Conservation (phyloP, 495 filamentous ascomycete genomes). For the Friedmanniomyces endolithicus region DNA sequence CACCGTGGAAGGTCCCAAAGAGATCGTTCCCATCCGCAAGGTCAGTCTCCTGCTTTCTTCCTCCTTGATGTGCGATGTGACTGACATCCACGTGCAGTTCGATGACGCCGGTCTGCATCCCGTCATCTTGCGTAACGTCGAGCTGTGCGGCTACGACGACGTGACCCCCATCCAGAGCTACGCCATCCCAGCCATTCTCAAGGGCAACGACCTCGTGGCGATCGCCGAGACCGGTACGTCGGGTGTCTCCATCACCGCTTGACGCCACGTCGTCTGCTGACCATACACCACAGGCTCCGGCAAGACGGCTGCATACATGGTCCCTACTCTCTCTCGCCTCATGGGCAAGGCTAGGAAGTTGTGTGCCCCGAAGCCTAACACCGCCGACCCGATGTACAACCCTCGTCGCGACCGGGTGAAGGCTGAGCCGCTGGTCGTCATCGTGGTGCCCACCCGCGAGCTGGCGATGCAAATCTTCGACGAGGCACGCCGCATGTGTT, state of each 20-base stretch:
- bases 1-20: constrained; percentile 43
- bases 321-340: constrained; percentile 76
- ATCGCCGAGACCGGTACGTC: constrained; percentile 87
- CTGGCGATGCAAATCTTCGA: constrained; percentile 88
- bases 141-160: constrained; percentile 47
- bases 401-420: constrained; percentile 35
- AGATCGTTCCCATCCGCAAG: constrained; percentile 40
- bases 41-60: constrained; percentile 26
- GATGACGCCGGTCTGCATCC: constrained; percentile 76
- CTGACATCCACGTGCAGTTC: constrained; percentile 37
- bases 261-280: background rate
- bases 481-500: constrained; percentile 79
- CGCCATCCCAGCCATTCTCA: constrained; percentile 59
- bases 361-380: constrained; percentile 59
- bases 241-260: background rate
- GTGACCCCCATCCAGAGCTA: constrained; percentile 86
- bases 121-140: constrained; percentile 62
- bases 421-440: constrained; percentile 74
- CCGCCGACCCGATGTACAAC: constrained; percentile 31
- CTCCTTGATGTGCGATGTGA: background rate
- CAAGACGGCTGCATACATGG: constrained; percentile 86
- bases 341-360: constrained; percentile 90
- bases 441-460: constrained; percentile 82
- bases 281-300: constrained; percentile 56
- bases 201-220: constrained; percentile 67